phyloP scores from a whole-genome alignment of 1,284 basidiomycete species.

The Xanthoconium separans region DNA sequence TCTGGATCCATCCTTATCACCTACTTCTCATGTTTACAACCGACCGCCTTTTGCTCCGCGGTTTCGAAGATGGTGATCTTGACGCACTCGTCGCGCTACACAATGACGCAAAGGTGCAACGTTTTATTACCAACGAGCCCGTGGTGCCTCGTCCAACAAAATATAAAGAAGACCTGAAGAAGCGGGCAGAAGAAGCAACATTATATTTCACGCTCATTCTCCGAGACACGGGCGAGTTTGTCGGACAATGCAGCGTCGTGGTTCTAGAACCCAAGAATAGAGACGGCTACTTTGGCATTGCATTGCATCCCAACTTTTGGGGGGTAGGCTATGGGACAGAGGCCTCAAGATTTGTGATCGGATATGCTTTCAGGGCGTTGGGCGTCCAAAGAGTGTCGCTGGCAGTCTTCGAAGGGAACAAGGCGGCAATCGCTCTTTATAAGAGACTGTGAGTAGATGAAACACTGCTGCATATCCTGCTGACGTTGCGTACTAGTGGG shows the following conservation, averaged over 20 bases:
- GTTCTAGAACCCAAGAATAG: conserved; percentile 25
- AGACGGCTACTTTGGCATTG: conserved; percentile 19
- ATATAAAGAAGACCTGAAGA: conserved; percentile 23
- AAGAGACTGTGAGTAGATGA: conserved; percentile 19
- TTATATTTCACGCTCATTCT: conserved; percentile 27
- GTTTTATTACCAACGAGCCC: conserved; percentile 27
- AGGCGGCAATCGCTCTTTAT: conserved; percentile 18
- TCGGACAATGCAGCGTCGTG: conserved; percentile 29
- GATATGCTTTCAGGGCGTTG: conserved; percentile 24
- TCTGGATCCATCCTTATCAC: not conserved
- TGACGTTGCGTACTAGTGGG: conserved; percentile 3
- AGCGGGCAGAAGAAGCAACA: conserved; percentile 21
- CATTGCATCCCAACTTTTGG: conserved; percentile 18
- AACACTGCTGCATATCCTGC: not conserved
- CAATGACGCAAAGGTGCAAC: conserved; percentile 30
- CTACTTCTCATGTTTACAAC: conserved; percentile 10
- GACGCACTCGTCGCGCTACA: conserved; percentile 24
- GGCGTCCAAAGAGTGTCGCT: conserved; percentile 25
- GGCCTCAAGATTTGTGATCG: conserved; percentile 18
- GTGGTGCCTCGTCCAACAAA: conserved; percentile 25
- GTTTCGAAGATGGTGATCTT: conserved; percentile 25
- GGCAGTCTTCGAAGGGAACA: conserved; percentile 18
- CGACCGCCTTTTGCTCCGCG: conserved; percentile 14
- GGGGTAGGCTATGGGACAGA: conserved; percentile 26
- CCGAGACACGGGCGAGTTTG: conserved; percentile 24